Conservation (phyloP, 495 filamentous ascomycete genomes). For the Aspergillus haitiensis region DNA sequence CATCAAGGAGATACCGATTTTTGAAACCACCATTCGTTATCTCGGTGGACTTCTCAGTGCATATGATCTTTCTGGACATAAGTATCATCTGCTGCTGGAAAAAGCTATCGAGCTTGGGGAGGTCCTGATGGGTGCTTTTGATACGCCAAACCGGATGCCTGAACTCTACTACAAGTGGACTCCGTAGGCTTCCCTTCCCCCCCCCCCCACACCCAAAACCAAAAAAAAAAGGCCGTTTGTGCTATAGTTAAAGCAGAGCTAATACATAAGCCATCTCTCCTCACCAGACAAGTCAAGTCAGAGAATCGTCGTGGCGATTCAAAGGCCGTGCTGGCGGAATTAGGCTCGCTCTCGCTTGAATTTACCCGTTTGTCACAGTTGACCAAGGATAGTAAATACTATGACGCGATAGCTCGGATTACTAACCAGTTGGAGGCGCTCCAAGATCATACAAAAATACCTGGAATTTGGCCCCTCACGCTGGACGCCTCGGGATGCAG, state of each 20-base stretch:
- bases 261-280: no score
- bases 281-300: conserved; percentile 52
- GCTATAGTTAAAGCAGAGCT: neutral
- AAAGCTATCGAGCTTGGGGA: conserved; percentile 90
- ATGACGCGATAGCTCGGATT: conserved; percentile 91
- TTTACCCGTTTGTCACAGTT: conserved; percentile 93
- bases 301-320: conserved; percentile 65
- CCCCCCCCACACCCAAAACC: neutral
- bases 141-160: conserved; percentile 97
- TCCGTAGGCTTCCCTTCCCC: conserved; percentile 50
- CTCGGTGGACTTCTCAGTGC: conserved; percentile 79
- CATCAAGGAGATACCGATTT: conserved; percentile 69
- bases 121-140: conserved; percentile 87
- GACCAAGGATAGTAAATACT: conserved; percentile 84
- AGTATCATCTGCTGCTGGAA: conserved; percentile 68
- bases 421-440: conserved; percentile 80
- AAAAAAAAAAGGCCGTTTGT: conserved; percentile 15
- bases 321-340: conserved; percentile 71
- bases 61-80: conserved; percentile 74
- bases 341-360: conserved; percentile 90
- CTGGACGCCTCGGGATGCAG: conserved; percentile 77
- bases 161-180: conserved; percentile 83
- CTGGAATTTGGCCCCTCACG: conserved; percentile 79
- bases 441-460: conserved; percentile 71
- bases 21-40: conserved; percentile 87